phyloP scores from a whole-genome alignment of 2,329 filamentous ascomycete genomes.

The Paradendryphiella salina region DNA sequence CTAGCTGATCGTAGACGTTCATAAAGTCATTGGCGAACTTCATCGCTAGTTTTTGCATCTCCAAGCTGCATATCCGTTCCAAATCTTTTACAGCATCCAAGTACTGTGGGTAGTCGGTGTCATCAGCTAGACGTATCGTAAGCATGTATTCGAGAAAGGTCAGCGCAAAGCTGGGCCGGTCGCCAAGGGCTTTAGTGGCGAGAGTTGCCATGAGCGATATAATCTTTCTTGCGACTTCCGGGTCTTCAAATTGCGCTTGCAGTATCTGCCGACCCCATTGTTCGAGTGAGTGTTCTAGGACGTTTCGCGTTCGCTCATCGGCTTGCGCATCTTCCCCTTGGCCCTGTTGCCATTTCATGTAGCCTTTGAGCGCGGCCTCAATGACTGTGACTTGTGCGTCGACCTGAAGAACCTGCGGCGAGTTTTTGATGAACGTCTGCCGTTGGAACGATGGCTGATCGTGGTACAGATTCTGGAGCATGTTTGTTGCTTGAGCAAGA shows the following conservation, averaged over 20 bases:
- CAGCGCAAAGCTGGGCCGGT: conserved; percentile 78
- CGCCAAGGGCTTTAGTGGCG: conserved; percentile 77
- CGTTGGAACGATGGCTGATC: conserved; percentile 66
- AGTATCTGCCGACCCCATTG: conserved; percentile 74
- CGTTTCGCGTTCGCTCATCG: conserved; percentile 56
- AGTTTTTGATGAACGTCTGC: conserved; percentile 63
- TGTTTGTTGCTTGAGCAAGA: conserved; percentile 73
- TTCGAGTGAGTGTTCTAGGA: conserved; percentile 67
- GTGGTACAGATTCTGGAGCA: conserved; percentile 75
- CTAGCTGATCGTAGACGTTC: conserved; percentile 83
- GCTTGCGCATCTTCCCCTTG: conserved; percentile 57
- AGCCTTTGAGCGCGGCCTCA: conserved; percentile 85
- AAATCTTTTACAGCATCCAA: conserved; percentile 89
- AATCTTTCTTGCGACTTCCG: conserved; percentile 77
- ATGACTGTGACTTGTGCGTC: conserved; percentile 91
- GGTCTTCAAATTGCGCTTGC: conserved; percentile 76
- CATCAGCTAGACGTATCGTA: conserved; percentile 74
- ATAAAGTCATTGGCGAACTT: conserved; percentile 91
- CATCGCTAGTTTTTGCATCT: conserved; percentile 84
- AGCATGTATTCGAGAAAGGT: conserved; percentile 90
- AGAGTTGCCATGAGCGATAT: conserved; percentile 83
- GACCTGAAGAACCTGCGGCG: conserved; percentile 72
- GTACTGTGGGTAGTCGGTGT: conserved; percentile 71
- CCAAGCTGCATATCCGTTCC: conserved; percentile 79
- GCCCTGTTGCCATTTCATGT: conserved; percentile 72